phyloP scores from a whole-genome alignment of 371 early-diverging fungal species.

The Phascolomyces articulosus region DNA sequence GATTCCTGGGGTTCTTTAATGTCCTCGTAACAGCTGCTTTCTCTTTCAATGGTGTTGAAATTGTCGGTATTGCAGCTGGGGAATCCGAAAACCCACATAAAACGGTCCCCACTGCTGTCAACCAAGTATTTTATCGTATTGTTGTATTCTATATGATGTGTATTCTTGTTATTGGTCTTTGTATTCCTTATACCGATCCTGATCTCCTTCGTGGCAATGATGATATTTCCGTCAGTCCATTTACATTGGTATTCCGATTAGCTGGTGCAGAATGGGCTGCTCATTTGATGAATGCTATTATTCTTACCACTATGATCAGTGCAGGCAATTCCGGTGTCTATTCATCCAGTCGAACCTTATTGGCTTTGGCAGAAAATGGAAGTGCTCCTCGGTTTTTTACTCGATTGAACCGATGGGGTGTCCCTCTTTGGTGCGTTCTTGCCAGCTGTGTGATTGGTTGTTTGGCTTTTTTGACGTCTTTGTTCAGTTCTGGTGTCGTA shows the following conservation, averaged over 20 bases:
- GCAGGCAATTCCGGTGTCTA: constrained; percentile 86
- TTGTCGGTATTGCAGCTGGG: constrained; percentile 77
- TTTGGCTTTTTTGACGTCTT: constrained; percentile 56
- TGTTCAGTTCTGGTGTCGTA: constrained; percentile 66
- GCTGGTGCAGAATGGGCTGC: constrained; percentile 72
- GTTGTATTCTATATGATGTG: constrained; percentile 75
- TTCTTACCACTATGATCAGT: constrained; percentile 72
- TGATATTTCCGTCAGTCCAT: constrained; percentile 67
- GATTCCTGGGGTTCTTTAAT: constrained; percentile 69
- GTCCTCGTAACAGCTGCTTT: constrained; percentile 83
- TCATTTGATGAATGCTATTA: constrained; percentile 80
- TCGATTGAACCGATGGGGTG: constrained; percentile 60
- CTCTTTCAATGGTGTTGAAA: constrained; percentile 84
- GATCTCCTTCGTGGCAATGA: constrained; percentile 51
- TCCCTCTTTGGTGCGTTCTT: constrained; percentile 64
- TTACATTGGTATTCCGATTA: constrained; percentile 71
- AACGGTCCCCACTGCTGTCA: constrained; percentile 76
- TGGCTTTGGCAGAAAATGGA: constrained; percentile 70
- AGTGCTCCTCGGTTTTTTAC: constrained; percentile 69
- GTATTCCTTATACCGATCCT: constrained; percentile 66
- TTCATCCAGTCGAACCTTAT: constrained; percentile 73
- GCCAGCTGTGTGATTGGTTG: constrained; percentile 67
- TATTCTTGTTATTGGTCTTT: constrained; percentile 74
- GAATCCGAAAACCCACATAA: constrained; percentile 74
- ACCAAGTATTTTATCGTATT: constrained; percentile 77